Percentiles rank a stretch among this genome's conserved stretches.
phyloP scores from a whole-genome alignment of 495 filamentous ascomycete species.

The Penicillium diatomitis region DNA sequence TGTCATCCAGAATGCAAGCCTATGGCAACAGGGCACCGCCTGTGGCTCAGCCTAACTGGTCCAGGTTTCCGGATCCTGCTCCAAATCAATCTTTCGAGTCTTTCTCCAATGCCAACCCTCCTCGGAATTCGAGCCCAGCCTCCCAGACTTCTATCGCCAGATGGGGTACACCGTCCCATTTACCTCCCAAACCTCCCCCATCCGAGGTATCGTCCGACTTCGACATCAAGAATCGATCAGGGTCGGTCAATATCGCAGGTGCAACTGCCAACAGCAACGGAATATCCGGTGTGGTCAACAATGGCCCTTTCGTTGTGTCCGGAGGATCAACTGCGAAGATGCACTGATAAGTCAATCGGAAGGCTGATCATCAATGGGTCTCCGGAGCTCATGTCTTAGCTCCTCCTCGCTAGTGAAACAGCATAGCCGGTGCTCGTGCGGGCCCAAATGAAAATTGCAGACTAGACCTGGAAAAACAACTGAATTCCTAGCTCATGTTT shows the following conservation, averaged over 20 bases:
- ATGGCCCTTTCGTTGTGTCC: conserved; percentile 37
- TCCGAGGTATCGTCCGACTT: conserved; percentile 41
- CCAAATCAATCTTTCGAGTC: conserved; percentile 12
- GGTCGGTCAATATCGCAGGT: conserved; percentile 8
- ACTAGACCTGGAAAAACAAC: too few species aligned
- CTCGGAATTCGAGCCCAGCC: conserved; percentile 14
- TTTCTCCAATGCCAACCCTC: conserved; percentile 1
- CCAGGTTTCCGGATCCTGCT: conserved; percentile 26
- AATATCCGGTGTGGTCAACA: conserved; percentile 15
- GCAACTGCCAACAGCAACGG: conserved; percentile 18
- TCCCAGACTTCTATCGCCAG: conserved; percentile 39
- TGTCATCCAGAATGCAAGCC: conserved; percentile 22
- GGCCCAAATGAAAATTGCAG: too few species aligned
- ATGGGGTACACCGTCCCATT: conserved; percentile 47
- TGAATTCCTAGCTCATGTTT: too few species aligned
- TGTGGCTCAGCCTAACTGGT: conserved; percentile 20
- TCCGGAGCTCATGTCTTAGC: too few species aligned
- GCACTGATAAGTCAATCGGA: conserved; percentile 6
- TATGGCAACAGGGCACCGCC: conserved; percentile 20
- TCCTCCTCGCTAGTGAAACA: too few species aligned
- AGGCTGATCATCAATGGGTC: too few species aligned
- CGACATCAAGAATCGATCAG: conserved; percentile 28
- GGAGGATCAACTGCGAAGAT: conserved; percentile 24
- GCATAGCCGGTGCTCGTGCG: too few species aligned
- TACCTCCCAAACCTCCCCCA: conserved; percentile 47